Evolutionary conservation across 2,329 filamentous ascomycete species (phyloP).

Genomic region (Neonectria magnoliae): DNA sequence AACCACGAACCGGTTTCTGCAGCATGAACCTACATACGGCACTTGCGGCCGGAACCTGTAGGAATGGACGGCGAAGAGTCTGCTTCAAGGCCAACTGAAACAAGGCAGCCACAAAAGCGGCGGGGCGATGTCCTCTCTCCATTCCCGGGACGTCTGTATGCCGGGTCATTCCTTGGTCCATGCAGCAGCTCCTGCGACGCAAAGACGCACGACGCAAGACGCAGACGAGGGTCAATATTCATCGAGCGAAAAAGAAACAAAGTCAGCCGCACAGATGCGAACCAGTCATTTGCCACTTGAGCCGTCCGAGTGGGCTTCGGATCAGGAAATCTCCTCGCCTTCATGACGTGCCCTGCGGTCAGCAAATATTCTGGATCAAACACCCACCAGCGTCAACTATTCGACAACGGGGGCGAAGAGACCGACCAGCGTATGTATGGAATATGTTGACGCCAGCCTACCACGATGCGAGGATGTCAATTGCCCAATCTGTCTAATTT

Average conservation of each 20-base stretch:
- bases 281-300: conserved; percentile 33
- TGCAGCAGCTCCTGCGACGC: conserved; percentile 18
- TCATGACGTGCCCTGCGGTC: conserved; percentile 16
- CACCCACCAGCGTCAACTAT: neutral
- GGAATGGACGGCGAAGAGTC: conserved; percentile 8
- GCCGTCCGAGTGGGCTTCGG: conserved; percentile 14
- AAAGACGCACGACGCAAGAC: conserved; percentile 11
- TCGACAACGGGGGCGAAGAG: neutral
- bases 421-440: neutral
- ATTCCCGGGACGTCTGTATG: conserved; percentile 12
- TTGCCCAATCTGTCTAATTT: conserved; percentile 29
- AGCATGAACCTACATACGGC: conserved; percentile 19
- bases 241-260: conserved; percentile 12
- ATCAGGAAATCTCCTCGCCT: conserved; percentile 22
- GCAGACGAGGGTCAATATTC: conserved; percentile 18
- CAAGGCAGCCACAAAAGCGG: conserved; percentile 28
- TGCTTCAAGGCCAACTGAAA: conserved; percentile 38
- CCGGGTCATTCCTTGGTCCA: conserved; percentile 35
- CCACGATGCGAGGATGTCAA: conserved; percentile 6
- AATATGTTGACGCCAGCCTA: conserved; percentile 7
- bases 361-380: conserved; percentile 15
- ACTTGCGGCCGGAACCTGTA: conserved; percentile 26
- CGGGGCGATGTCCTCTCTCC: conserved; percentile 23
- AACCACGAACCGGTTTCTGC: conserved; percentile 38
- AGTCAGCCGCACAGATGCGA: conserved; percentile 30